These are phyloP conservation scores for Austroboletus rostrupii DNA, from an alignment of 1,284 basidiomycete genomes.

Conservation along the genomic window DNA sequence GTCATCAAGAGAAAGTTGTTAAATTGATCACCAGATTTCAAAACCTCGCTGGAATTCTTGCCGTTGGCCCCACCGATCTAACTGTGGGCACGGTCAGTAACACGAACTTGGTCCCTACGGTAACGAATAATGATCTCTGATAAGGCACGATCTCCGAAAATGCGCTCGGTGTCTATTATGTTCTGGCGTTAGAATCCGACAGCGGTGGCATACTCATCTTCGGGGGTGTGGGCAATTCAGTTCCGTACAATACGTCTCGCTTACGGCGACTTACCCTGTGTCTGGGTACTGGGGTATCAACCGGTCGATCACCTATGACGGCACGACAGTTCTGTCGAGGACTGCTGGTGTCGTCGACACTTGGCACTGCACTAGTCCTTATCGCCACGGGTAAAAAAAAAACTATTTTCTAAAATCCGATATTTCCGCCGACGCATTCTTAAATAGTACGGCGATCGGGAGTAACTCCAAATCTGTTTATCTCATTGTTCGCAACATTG, in stretches of 20 bases:
- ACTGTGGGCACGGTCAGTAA: no score
- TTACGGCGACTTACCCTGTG: no score
- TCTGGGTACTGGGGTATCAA: neutral
- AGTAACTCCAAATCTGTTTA: neutral
- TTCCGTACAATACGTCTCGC: no score
- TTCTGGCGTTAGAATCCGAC: conserved; percentile 33
- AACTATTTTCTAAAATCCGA: no score
- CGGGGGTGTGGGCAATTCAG: conserved; percentile 46
- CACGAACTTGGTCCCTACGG: no score
- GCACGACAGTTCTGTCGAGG: neutral
- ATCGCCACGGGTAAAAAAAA: neutral
- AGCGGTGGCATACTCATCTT: conserved; percentile 45
- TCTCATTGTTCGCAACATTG: conserved; percentile 40
- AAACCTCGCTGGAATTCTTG: no score
- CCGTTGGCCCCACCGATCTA: no score
- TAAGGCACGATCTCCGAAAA: no score
- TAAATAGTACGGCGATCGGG: conserved; percentile 20
- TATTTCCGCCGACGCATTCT: no score
- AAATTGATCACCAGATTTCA: no score
- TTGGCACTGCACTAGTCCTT: neutral
- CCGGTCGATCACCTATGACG: neutral
- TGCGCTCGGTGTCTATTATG: conserved; percentile 48
- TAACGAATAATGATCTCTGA: no score
- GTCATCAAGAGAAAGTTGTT: conserved; percentile 56
- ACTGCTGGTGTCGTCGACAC: neutral